Conservation (phyloP, 495 filamentous ascomycete species). For the Trypethelium eluteriae region DNA sequence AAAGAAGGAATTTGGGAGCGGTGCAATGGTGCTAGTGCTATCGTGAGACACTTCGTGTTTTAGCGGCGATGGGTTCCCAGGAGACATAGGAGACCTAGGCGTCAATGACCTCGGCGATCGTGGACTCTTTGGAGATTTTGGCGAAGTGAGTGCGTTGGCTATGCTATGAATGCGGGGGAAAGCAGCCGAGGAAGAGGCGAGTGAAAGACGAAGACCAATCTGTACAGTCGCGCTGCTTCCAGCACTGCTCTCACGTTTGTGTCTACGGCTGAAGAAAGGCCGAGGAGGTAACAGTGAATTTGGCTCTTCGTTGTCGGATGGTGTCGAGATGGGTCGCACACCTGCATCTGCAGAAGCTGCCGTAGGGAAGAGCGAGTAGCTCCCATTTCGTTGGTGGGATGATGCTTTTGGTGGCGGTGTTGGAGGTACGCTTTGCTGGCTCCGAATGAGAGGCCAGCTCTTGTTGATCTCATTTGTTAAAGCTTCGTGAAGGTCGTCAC, state of each 20-base stretch:
- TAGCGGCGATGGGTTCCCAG: not conserved
- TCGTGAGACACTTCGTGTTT: constrained; percentile 8
- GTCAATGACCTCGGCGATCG: not conserved
- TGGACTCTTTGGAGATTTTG: not conserved
- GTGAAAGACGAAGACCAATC: not conserved
- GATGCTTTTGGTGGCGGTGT: constrained; percentile 3
- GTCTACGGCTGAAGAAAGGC: not conserved
- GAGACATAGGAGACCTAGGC: not conserved
- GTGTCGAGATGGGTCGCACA: not conserved
- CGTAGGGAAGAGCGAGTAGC: constrained; percentile 9
- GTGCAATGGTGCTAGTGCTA: not conserved
- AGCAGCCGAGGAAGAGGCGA: not conserved
- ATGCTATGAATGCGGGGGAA: not conserved
- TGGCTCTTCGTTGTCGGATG: not conserved
- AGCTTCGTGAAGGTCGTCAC: not conserved
- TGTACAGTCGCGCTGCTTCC: constrained; percentile 5
- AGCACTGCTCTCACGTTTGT: constrained; percentile 4
- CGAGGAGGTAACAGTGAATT: not conserved
- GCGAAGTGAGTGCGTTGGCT: not conserved
- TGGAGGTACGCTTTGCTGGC: not conserved
- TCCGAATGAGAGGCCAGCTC: not conserved
- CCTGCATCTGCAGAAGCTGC: constrained; percentile 7
- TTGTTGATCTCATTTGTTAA: constrained; percentile 5
- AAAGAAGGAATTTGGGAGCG: not conserved
- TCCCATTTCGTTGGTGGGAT: not conserved